Evolutionary conservation across 1,284 basidiomycete genomes (phyloP), one percentile per base, ranked within the genome.

Genomic region (Rhodotorula sp.): DNA sequence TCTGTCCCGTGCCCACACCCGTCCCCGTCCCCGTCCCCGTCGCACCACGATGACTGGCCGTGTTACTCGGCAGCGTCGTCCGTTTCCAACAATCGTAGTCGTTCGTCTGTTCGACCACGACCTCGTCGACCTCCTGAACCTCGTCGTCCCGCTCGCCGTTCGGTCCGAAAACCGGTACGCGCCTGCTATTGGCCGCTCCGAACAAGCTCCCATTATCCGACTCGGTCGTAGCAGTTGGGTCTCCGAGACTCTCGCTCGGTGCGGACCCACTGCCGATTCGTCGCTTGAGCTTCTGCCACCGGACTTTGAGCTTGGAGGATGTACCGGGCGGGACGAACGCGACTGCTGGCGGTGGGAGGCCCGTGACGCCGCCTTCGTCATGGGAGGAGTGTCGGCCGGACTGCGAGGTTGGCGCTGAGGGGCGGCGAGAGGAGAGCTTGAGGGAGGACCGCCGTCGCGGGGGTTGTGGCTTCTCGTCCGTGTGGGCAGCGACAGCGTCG

Each of bases 251-350:
- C 36, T 73, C 73, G 32, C 61, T 64, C 30, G 70, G 73, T 5
- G 71, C 71, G 7, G 64, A 67, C 1, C 71, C 73, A 49, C 63
- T 74, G 15, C 70, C 70, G n/a, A 74, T 68, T 22, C 73, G 36
- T 32, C 71, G 59, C 64, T 70, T 69, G 39, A 74, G 55, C 47
- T 72, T 71, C 24, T 56, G 54, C 72, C 72, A 74, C 19, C 36
- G 48, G 2, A 74, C 64, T 8, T 54, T 49, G 22, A 74, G 39
- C 46, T 67, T 67, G 58, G 55, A 64, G 57, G 46, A 27, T 5
- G 67, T 30, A 13, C 60, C 62, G 15, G 68, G 68, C 22, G 68
- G 66, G n/a, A 66, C 58, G 54, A 72, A 72, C 1, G 70, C 70
- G 36, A 72, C 70, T 30, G 64, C 70, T 7, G 70, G 70, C 6